A percentile compares a stretch with the other conserved stretches of the same genome.
phyloP scores from a whole-genome alignment of 2,329 filamentous ascomycete genomes.

The Aspergillus sp. region DNA sequence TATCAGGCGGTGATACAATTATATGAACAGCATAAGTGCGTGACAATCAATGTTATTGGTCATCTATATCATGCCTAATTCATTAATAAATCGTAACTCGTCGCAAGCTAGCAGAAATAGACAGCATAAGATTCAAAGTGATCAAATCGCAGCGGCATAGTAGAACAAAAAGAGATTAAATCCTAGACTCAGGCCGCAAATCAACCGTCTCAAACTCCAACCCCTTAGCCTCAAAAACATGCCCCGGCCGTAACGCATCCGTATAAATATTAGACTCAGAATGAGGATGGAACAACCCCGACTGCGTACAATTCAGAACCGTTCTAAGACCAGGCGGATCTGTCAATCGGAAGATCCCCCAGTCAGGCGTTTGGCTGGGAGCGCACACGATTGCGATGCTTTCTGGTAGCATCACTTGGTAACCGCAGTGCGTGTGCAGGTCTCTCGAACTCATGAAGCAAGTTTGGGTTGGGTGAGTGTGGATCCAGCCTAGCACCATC shows the following conservation, averaged over 20 bases:
- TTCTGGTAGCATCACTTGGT: slow-evolving; percentile 94
- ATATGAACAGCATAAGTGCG: too few species aligned
- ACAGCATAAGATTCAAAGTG: too few species aligned
- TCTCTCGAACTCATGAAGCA: slow-evolving; percentile 97
- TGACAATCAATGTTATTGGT: too few species aligned
- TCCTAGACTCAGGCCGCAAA: slow-evolving; percentile 32
- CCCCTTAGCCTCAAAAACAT: slow-evolving; percentile 62
- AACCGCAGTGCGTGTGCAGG: slow-evolving; percentile 86
- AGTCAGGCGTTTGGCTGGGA: slow-evolving; percentile 66
- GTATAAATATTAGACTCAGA: slow-evolving; percentile 67
- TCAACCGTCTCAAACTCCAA: slow-evolving; percentile 64
- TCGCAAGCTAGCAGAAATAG: too few species aligned
- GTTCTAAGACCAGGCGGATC: slow-evolving; percentile 83
- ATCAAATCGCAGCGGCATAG: too few species aligned
- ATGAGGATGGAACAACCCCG: slow-evolving; percentile 78
- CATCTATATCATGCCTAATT: too few species aligned
- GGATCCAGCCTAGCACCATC: slow-evolving; percentile 91
- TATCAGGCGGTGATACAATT: too few species aligned
- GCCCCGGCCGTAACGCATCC: slow-evolving; percentile 62
- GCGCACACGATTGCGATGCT: slow-evolving; percentile 96
- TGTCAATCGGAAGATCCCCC: slow-evolving; percentile 87
- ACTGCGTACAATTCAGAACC: slow-evolving; percentile 71
- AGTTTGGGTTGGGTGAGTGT: slow-evolving; percentile 92
- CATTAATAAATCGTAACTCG: too few species aligned
- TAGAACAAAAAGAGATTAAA: background rate